Evolutionary conservation across 768 basidiomycete species (phyloP), one percentile per base, ranked within the genome.

Genomic region (Chalciporus sphaerocephalus): DNA sequence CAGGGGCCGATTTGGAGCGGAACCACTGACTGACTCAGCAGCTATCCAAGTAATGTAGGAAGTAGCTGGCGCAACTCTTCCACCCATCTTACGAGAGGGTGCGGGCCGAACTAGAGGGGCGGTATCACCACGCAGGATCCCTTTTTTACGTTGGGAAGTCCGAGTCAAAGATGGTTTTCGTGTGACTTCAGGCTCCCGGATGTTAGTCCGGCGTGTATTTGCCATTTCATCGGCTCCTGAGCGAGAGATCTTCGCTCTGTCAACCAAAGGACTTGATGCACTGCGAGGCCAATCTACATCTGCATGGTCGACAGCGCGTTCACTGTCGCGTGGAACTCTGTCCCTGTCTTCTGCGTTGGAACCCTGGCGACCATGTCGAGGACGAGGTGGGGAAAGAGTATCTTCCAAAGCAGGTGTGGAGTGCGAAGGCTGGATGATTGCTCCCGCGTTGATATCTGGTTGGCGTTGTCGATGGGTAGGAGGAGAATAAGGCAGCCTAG

Each of bases 321-420:
- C 65, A 32, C 27, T 43, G 16, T 63, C 58, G 23, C 63, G 60
- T 4, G 32, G 21, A 13, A 32, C 11, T 18, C 54, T 60, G 9
- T 67, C 65, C 37, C 47, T 52, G 6, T 56, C 57, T 24, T 59
- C 61, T 5, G 47, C 59, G 36, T 49, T 61, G 24, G 64, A 65
- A 38, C 57, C 57, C 43, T 59, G 59, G 36, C 57, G 65, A 35
- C 50, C 42, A 28, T 20, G 52, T 42, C 67, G 64, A n/a, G 15
- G 30, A 47, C 61, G 63, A 38, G 53, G 44, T 17, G 48, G 40
- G 6, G 51, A 39, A 13, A 60, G 52, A 5, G 62, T 48, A 37
- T 72, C 70, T 42, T 66, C 64, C 23, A 67, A 57, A 8, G 58
- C 51, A 37, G 62, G 57, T 13, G 60, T 56, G 38, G 60, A 51